Evolutionary conservation across 495 filamentous ascomycete genomes (phyloP), one percentile per base, ranked within the genome.

Genomic region (Astrothelium macrocarpum): DNA sequence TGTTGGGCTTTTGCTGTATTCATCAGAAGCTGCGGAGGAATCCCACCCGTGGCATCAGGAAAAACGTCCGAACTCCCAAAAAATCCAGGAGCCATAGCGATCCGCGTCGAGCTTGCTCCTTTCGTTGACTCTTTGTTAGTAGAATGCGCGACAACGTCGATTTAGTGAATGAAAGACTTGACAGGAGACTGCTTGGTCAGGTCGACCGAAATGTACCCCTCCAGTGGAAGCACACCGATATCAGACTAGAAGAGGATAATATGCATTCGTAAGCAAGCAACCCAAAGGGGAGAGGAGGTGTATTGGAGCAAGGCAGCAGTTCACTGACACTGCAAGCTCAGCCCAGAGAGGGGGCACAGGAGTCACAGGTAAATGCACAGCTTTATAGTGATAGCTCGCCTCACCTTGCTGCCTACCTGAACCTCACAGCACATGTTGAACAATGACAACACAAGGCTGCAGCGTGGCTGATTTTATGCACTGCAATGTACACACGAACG

Each of bases 391-490:
- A 56, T 29, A 23, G 20, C n/a, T 16, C 20, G 20, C 23, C 2
- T 56, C 5, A 25, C 49, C 49, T 25, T 56, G 49, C 49, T 56
- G 49, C 49, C 49, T 56, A 56, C 20, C 23, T 56, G 11, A 12
- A 12, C 23, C 16, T 12, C 5, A n/a, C 10, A 49, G 16, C 45
- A 5, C 45, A 20, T 5, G n/a, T 18, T 5, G 29, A n/a, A 1
- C 12, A 26, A 11, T 56, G 49, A 56, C 23, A 16, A 2, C 23
- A 28, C 49, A 29, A 56, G 49, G 49, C 49, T 56, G 49, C 49
- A 56, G 49, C 29, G 49, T 56, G 49, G 49, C 49, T 56, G 49
- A 56, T 25, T 56, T 20, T n/a, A 56, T 28, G 49, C 49, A 20
- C 20, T 28, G 49, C 49, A 29, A 2, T 56, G 49, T 56, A 20